These are phyloP conservation scores for Alloteropsis semialata DNA, from an alignment of 176 grass and related monocot genomes.

Conservation along the genomic window DNA sequence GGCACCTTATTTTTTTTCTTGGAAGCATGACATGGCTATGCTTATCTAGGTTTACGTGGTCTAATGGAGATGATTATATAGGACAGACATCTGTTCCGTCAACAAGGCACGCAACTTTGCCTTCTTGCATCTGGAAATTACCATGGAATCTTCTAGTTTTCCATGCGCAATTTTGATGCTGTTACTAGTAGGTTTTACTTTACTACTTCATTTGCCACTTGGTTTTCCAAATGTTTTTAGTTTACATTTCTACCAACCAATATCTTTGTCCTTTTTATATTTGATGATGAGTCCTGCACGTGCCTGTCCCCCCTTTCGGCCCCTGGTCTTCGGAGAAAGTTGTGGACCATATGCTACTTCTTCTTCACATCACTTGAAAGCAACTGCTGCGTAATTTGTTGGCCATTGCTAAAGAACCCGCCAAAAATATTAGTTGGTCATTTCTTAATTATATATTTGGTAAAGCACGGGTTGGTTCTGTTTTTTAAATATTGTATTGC, in stretches of 20 bases:
- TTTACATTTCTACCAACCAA: background rate
- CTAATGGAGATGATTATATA: background rate
- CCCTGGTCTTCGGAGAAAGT: conserved; percentile 29
- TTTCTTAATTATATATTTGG: background rate
- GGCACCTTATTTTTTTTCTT: background rate
- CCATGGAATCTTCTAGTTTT: too few relatives aligned
- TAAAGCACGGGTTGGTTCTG: background rate
- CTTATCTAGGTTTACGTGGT: background rate
- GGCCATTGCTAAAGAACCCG: too few relatives aligned
- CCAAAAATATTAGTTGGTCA: background rate
- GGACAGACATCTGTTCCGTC: too few relatives aligned
- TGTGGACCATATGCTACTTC: background rate
- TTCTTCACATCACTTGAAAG: conserved; percentile 27
- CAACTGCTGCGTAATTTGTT: background rate
- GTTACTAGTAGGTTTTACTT: background rate
- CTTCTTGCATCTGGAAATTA: background rate
- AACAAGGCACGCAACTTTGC: too few relatives aligned
- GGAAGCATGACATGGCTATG: background rate
- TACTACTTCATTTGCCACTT: too few relatives aligned
- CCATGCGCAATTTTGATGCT: too few relatives aligned
- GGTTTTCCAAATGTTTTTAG: background rate
- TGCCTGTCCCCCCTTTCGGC: background rate
- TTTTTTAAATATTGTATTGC: background rate
- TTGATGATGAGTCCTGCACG: background rate
- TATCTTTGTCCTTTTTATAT: background rate